These are phyloP conservation scores for Suillus cothurnatus DNA, from an alignment of 768 basidiomycete species.

Conservation along the genomic window DNA sequence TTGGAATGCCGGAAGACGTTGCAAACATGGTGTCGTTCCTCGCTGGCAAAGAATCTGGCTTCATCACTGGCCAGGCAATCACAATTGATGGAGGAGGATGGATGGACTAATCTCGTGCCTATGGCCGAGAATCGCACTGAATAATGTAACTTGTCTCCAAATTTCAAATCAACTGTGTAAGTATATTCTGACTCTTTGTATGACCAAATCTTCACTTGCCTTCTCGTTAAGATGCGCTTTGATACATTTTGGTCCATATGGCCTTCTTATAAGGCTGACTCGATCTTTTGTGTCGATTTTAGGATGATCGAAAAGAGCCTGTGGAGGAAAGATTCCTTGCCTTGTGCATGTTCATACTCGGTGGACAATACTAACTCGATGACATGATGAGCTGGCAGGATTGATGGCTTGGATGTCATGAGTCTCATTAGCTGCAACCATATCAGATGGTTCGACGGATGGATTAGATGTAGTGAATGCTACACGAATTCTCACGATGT, in stretches of 20 bases:
- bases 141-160: background rate
- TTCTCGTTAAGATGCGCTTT: background rate
- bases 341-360: background rate
- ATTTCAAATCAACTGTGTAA: background rate
- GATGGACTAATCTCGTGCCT: background rate
- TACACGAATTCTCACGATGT: too few relatives aligned
- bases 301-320: background rate
- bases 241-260: background rate
- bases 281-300: background rate
- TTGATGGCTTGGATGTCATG: slow-evolving; percentile 32
- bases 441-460: too few relatives aligned
- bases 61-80: slow-evolving; percentile 29
- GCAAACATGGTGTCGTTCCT: slow-evolving; percentile 35
- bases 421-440: slow-evolving; percentile 1
- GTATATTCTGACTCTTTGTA: background rate
- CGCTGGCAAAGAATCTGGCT: slow-evolving; percentile 31
- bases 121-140: background rate
- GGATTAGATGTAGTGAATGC: too few relatives aligned
- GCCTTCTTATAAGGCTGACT: background rate
- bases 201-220: background rate
- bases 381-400: background rate
- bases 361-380: background rate
- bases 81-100: slow-evolving; percentile 10
- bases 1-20: slow-evolving; percentile 23
- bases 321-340: background rate